Percentiles rank a stretch among this genome's conserved stretches.
Evolutionary conservation across 2,329 filamentous ascomycete species (phyloP).

Genomic region (Monosporascus sp.): DNA sequence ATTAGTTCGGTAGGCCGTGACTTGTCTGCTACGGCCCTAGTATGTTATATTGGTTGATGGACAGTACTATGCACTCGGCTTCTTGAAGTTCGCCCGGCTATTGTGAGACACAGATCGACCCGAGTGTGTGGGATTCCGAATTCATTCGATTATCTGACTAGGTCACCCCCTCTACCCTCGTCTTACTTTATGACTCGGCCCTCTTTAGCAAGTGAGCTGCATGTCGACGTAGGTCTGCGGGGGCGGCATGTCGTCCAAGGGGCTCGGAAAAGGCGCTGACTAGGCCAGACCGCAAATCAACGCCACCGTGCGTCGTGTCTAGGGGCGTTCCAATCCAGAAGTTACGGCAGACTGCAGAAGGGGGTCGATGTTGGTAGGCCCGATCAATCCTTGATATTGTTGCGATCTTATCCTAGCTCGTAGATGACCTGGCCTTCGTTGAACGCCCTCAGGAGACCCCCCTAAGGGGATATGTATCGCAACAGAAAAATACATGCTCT

Average conservation of each 20-base stretch:
- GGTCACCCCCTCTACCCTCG: constrained; percentile 17
- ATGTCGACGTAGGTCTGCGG: constrained; percentile 19
- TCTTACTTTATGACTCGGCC: constrained; percentile 20
- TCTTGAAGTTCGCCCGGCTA: constrained; percentile 21
- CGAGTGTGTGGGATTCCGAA: constrained; percentile 16
- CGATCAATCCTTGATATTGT: constrained; percentile 12
- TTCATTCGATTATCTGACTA: constrained; percentile 23
- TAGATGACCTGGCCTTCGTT: not conserved
- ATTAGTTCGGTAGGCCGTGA: not conserved
- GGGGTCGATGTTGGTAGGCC: constrained; percentile 13
- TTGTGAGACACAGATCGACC: constrained; percentile 16
- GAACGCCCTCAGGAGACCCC: not conserved
- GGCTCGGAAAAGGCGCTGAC: constrained; percentile 17
- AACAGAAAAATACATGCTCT: not conserved
- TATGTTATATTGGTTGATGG: not conserved
- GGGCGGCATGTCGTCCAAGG: constrained; percentile 17
- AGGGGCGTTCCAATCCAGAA: constrained; percentile 14
- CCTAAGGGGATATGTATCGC: not conserved
- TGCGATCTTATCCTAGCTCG: constrained; percentile 6
- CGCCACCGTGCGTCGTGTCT: constrained; percentile 17
- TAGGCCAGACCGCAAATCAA: constrained; percentile 16
- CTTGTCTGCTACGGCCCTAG: not conserved
- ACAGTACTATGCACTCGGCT: not conserved
- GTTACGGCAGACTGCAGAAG: constrained; percentile 21
- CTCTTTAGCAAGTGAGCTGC: constrained; percentile 17